These are phyloP conservation scores for Carallia brachiata DNA, from an alignment of 345 rosid species.

Conservation along the genomic window DNA sequence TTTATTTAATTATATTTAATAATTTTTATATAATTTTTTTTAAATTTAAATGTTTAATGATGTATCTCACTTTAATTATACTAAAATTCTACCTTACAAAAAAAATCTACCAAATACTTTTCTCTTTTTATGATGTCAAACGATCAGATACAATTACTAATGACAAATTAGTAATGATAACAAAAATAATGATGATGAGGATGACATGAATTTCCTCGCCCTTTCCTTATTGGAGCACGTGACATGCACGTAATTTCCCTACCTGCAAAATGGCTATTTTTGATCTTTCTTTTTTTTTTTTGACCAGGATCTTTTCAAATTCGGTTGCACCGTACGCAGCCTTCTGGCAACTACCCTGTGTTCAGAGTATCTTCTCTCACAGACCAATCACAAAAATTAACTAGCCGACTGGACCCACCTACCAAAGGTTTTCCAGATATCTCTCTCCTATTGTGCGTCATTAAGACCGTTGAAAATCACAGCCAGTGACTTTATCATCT, in stretches of 20 bases:
- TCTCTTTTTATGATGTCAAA: no score
- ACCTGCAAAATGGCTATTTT: neutral
- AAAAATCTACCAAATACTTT: no score
- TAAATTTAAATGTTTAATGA: no score
- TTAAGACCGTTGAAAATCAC: conserved; percentile 11
- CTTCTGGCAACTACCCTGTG: neutral
- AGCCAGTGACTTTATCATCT: conserved; percentile 14
- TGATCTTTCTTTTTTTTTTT: no score
- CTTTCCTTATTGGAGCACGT: conserved; percentile 11
- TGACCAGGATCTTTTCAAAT: neutral
- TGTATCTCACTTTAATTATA: no score
- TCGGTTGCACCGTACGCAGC: neutral
- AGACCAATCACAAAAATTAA: conserved; percentile 6
- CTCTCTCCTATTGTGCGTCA: neutral
- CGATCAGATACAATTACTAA: no score
- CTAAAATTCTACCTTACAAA: no score
- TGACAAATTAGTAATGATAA: neutral
- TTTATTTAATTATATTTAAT: no score
- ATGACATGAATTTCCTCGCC: conserved; percentile 11
- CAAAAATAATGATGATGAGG: neutral
- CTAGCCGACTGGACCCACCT: conserved; percentile 7
- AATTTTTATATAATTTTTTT: no score
- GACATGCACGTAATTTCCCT: conserved; percentile 11
- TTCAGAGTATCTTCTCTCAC: conserved; percentile 5
- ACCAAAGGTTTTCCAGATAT: neutral